These are phyloP conservation scores for Sarocladiaceae sp. DNA, from an alignment of 2,329 filamentous ascomycete species.

Conservation along the genomic window DNA sequence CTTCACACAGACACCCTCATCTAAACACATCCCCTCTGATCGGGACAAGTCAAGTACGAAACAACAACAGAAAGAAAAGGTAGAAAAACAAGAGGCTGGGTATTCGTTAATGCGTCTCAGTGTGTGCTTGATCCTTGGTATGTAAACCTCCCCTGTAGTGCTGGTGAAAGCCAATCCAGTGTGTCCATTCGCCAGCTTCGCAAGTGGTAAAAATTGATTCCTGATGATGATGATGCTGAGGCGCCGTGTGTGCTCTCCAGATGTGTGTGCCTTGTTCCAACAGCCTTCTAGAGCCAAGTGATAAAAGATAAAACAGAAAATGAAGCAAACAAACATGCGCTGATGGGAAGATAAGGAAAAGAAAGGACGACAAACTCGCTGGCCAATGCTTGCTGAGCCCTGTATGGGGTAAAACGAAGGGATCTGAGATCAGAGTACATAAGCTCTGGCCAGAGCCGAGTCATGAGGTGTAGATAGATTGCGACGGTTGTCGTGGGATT, in stretches of 20 bases:
- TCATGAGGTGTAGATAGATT: neutral
- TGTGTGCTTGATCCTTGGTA: neutral
- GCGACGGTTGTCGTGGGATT: neutral
- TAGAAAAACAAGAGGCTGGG: neutral
- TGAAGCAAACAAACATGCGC: neutral
- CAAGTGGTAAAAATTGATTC: no score
- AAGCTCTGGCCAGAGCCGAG: no score
- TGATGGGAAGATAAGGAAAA: neutral
- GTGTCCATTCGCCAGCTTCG: no score
- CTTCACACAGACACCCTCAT: neutral
- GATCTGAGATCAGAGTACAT: neutral
- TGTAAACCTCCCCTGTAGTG: no score
- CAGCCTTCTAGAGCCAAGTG: neutral
- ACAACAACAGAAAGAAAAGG: neutral
- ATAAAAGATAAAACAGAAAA: neutral
- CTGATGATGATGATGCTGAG: no score
- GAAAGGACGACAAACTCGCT: slow-evolving; percentile 7
- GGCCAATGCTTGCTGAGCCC: slow-evolving; percentile 4
- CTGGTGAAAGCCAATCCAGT: no score
- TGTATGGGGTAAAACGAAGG: slow-evolving; percentile 4
- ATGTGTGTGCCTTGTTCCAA: neutral
- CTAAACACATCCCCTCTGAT: neutral
- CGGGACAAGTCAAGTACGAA: neutral
- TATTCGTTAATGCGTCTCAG: slow-evolving; percentile 5
- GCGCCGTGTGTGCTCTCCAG: slow-evolving; percentile 2